Conservation (phyloP, 2,329 filamentous ascomycete species). For the Ilyonectria destructans region DNA sequence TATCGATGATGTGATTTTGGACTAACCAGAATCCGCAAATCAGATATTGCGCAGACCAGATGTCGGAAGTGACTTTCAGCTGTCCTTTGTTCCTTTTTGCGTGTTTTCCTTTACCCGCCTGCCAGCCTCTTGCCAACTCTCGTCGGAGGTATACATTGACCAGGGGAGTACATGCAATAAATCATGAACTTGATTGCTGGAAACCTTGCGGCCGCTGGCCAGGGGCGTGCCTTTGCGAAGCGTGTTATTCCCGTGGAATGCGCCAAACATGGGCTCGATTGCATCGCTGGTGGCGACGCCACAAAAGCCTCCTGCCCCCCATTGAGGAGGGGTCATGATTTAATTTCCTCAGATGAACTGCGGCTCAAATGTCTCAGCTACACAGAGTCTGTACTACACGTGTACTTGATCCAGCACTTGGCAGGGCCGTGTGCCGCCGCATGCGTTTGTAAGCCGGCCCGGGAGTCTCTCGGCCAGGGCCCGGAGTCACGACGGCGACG, state of each 20-base stretch:
- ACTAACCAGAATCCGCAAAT: slow-evolving; percentile 19
- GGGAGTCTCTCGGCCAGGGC: slow-evolving; percentile 27
- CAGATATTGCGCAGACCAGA: slow-evolving; percentile 20
- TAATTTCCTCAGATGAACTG: background rate
- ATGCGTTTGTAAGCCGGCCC: slow-evolving; percentile 27
- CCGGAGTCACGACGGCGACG: slow-evolving; percentile 27
- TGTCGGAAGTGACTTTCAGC: background rate
- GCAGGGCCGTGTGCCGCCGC: slow-evolving; percentile 26
- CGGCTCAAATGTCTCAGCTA: slow-evolving; percentile 20
- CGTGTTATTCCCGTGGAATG: slow-evolving; percentile 38
- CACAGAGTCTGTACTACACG: background rate
- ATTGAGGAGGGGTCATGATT: slow-evolving; percentile 31
- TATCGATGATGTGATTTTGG: slow-evolving; percentile 29
- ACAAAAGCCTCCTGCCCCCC: slow-evolving; percentile 20
- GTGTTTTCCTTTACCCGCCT: background rate
- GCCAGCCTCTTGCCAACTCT: background rate
- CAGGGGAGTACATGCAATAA: slow-evolving; percentile 22
- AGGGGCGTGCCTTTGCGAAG: slow-evolving; percentile 8
- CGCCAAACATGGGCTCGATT: slow-evolving; percentile 22
- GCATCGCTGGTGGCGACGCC: slow-evolving; percentile 32
- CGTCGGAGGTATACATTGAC: background rate
- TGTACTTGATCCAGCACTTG: slow-evolving; percentile 10
- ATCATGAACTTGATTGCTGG: slow-evolving; percentile 13
- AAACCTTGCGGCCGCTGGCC: slow-evolving; percentile 28
- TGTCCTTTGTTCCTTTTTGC: background rate